Conservation (phyloP, 257 asterid species). For the Coffea eugenioides region DNA sequence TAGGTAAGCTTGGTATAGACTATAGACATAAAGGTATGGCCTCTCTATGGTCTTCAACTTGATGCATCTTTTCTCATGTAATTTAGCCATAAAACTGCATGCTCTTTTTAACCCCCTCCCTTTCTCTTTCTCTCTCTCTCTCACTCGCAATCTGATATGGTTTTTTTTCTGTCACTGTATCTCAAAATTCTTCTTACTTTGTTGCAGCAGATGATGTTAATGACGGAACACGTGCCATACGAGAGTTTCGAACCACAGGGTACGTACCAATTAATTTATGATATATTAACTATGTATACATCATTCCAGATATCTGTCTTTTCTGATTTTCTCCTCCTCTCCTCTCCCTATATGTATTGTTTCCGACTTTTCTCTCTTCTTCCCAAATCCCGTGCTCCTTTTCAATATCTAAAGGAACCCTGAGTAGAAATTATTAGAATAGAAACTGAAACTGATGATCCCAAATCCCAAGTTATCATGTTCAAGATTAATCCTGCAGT, state of each 20-base stretch:
- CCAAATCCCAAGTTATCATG: background rate
- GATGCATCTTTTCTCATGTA: background rate
- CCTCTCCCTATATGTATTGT: too few relatives aligned
- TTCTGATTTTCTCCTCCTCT: background rate
- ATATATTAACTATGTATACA: background rate
- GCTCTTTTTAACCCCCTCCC: background rate
- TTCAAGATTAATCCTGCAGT: background rate
- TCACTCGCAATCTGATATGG: conserved; percentile 11
- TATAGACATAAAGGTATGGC: conserved; percentile 13
- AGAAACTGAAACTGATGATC: background rate
- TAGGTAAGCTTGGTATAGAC: background rate
- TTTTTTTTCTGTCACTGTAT: conserved; percentile 10
- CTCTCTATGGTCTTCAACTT: background rate
- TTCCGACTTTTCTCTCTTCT: background rate
- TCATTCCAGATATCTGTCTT: conserved; percentile 4
- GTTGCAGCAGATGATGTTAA: conserved; percentile 40
- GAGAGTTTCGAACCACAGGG: conserved; percentile 20
- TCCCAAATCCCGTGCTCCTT: background rate
- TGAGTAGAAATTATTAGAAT: too few relatives aligned
- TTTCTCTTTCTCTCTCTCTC: background rate
- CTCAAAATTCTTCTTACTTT: conserved; percentile 8
- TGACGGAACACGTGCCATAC: conserved; percentile 48
- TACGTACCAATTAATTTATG: conserved; percentile 29
- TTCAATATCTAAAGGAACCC: background rate
- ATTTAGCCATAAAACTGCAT: background rate